These are phyloP conservation scores for Haplosporangium sp. DNA, from an alignment of 371 early-diverging fungal species.

Conservation along the genomic window DNA sequence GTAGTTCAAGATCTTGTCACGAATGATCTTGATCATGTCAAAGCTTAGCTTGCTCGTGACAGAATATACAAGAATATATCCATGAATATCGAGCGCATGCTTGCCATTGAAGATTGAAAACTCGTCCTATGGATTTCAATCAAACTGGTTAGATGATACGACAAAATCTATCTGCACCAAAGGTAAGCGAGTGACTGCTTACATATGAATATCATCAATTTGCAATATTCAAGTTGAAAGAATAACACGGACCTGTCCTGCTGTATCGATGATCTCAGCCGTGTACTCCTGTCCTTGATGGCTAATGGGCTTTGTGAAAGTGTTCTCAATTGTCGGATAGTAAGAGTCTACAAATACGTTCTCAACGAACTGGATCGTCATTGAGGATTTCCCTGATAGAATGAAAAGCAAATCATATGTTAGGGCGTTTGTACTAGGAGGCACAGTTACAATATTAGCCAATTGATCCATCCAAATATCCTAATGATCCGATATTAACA, in stretches of 20 bases:
- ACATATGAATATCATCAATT: not conserved
- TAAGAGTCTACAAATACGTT: constrained; percentile 93
- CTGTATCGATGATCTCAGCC: constrained; percentile 95
- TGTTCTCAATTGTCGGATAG: constrained; percentile 95
- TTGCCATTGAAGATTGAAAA: constrained; percentile 91
- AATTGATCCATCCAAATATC: not conserved
- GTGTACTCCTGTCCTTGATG: constrained; percentile 87
- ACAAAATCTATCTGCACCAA: not conserved
- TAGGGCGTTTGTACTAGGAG: not conserved
- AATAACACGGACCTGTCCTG: constrained; percentile 82
- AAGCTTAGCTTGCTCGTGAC: constrained; percentile 88
- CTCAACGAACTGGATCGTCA: constrained; percentile 94
- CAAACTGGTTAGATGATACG: not conserved
- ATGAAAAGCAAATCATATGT: constrained; percentile 12
- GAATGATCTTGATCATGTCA: constrained; percentile 89
- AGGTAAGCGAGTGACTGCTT: not conserved
- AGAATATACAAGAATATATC: constrained; percentile 95
- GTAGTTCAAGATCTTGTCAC: constrained; percentile 95
- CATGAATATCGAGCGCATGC: constrained; percentile 92
- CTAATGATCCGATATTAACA: too few relatives aligned
- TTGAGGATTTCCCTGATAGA: constrained; percentile 82
- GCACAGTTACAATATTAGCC: not conserved
- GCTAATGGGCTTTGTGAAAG: constrained; percentile 87
- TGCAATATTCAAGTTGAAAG: not conserved
- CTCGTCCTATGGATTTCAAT: constrained; percentile 78